Evolutionary conservation across 768 basidiomycete species (phyloP).

Genomic region (Psilocybe cyanescens): DNA sequence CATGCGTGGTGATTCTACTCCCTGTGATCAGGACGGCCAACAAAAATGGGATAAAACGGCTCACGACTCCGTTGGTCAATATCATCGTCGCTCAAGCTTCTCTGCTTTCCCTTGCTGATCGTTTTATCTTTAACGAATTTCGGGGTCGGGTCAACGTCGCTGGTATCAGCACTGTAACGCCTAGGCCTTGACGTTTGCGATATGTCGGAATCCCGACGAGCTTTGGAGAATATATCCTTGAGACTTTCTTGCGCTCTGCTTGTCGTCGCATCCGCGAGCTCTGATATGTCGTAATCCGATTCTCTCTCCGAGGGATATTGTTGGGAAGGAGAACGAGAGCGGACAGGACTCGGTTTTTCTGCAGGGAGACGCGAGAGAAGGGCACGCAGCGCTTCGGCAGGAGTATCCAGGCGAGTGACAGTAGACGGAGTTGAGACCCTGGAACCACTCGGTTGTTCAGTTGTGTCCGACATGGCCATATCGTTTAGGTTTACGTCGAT

Average conservation of each 20-base stretch:
- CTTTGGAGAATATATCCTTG: slow-evolving; percentile 68
- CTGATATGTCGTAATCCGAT: slow-evolving; percentile 60
- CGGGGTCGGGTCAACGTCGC: slow-evolving; percentile 63
- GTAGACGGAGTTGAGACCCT: slow-evolving; percentile 31
- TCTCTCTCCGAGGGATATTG: slow-evolving; percentile 51
- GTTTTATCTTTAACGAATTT: slow-evolving; percentile 42
- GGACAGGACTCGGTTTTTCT: slow-evolving; percentile 29
- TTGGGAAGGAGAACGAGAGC: slow-evolving; percentile 23
- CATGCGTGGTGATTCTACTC: slow-evolving; percentile 21
- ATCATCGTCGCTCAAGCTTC: slow-evolving; percentile 74
- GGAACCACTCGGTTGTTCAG: slow-evolving; percentile 40
- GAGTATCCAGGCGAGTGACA: slow-evolving; percentile 34
- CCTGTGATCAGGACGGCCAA: background rate
- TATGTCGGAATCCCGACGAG: slow-evolving; percentile 66
- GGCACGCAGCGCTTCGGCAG: slow-evolving; percentile 67
- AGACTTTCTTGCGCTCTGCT: slow-evolving; percentile 62
- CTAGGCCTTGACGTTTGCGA: slow-evolving; percentile 51
- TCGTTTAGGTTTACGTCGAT: slow-evolving; percentile 29
- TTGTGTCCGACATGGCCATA: slow-evolving; percentile 30
- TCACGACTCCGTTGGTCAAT: slow-evolving; percentile 54
- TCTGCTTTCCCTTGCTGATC: slow-evolving; percentile 53
- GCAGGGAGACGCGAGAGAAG: slow-evolving; percentile 56
- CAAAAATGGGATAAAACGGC: slow-evolving; percentile 25
- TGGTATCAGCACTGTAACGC: slow-evolving; percentile 62
- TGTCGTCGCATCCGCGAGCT: slow-evolving; percentile 38